Percentiles rank a stretch among this genome's conserved stretches.
Evolutionary conservation across 352 stramenopile species (phyloP).

Genomic region (Globisporangium cystogenes): DNA sequence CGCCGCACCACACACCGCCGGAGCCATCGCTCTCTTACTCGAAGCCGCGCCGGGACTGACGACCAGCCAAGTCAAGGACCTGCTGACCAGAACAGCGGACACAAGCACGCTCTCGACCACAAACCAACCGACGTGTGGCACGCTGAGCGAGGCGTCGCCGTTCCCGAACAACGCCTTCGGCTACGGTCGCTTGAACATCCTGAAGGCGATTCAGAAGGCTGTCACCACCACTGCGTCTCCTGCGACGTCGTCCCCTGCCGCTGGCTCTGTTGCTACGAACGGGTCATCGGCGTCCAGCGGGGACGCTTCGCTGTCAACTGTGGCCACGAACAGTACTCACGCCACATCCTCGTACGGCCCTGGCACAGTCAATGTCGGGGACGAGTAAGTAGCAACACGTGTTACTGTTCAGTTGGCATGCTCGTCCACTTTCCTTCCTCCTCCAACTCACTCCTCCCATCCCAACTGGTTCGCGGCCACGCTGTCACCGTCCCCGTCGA

Average conservation of each 20-base stretch:
- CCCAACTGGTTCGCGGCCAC: conserved; percentile 75
- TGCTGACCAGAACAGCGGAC: conserved; percentile 16
- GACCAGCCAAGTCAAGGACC: conserved; percentile 16
- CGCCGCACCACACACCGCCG: conserved; percentile 31
- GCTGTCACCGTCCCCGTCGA: conserved; percentile 84
- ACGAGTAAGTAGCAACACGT: conserved; percentile 4
- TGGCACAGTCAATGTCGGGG: conserved; percentile 12
- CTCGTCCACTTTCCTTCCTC: neutral
- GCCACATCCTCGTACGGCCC: conserved; percentile 1
- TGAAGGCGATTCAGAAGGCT: conserved; percentile 19
- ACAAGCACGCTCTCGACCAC: conserved; percentile 8
- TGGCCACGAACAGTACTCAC: neutral
- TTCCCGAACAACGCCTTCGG: conserved; percentile 62
- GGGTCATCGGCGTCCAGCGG: conserved; percentile 1
- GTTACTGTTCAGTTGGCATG: neutral
- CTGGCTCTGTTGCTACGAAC: neutral
- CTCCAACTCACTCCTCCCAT: conserved; percentile 57
- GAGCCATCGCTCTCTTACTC: conserved; percentile 29
- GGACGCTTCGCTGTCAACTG: neutral
- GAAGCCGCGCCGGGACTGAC: conserved; percentile 25
- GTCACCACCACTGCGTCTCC: neutral
- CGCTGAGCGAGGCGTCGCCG: neutral
- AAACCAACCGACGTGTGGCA: conserved; percentile 6
- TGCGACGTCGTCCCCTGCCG: neutral
- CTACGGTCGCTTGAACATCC: conserved; percentile 41